Conservation (phyloP, 345 rosid genomes). For the Aquilaria yunnanensis region DNA sequence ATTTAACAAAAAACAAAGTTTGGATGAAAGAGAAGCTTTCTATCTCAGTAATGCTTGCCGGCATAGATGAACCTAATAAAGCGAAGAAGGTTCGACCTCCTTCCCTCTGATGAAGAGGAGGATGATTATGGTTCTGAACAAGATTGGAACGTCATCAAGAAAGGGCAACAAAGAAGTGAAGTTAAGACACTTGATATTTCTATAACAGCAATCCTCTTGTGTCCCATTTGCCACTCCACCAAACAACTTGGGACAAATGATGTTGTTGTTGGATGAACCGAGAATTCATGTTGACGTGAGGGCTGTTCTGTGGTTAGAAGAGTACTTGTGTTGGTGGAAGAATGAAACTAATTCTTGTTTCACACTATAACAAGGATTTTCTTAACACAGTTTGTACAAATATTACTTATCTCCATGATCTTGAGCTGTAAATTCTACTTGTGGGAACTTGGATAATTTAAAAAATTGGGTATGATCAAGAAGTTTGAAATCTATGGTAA, state of each 20-base stretch:
- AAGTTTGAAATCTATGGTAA: constrained; percentile 68
- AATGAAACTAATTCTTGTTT: constrained; percentile 85
- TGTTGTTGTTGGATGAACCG: constrained; percentile 84
- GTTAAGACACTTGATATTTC: constrained; percentile 44
- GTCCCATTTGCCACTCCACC: constrained; percentile 41
- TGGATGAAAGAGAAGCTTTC: constrained; percentile 56
- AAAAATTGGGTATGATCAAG: constrained; percentile 78
- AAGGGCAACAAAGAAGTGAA: constrained; percentile 47
- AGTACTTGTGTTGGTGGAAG: constrained; percentile 86
- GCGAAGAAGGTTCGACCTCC: constrained; percentile 80
- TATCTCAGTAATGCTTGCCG: constrained; percentile 74
- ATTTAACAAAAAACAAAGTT: constrained; percentile 78
- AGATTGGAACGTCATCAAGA: constrained; percentile 25
- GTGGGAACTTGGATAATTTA: constrained; percentile 82
- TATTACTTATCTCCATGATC: constrained; percentile 85
- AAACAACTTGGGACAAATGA: constrained; percentile 74
- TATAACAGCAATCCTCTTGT: constrained; percentile 68
- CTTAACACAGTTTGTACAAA: constrained; percentile 86
- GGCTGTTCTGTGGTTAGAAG: constrained; percentile 95
- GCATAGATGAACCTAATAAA: constrained; percentile 75
- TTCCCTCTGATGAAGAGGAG: constrained; percentile 83
- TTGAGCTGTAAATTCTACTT: constrained; percentile 63
- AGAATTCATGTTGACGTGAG: constrained; percentile 94
- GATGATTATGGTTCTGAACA: constrained; percentile 39
- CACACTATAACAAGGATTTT: constrained; percentile 84